Evolutionary conservation across 768 basidiomycete genomes (phyloP).

Genomic region (Macrolepiota dolichaula): DNA sequence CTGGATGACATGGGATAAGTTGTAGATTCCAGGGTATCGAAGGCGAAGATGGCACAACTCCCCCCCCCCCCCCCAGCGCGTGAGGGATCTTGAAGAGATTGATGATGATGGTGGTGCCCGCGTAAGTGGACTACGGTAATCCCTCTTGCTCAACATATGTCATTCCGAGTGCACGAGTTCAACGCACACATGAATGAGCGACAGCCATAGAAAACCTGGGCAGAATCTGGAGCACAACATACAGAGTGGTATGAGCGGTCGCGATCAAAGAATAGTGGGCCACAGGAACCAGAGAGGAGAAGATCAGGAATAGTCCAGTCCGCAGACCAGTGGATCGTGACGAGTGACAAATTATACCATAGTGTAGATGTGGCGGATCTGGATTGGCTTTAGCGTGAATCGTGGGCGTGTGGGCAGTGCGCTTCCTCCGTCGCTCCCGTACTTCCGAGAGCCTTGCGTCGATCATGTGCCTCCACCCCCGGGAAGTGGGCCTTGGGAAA

Average conservation of each 20-base stretch:
- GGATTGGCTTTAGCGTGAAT: conserved; percentile 4
- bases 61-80: too few relatives aligned
- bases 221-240: background rate
- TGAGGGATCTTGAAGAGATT: background rate
- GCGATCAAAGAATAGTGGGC: background rate
- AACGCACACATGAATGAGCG: background rate
- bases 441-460: background rate
- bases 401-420: background rate
- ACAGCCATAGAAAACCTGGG: background rate
- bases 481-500: background rate
- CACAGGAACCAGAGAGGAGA: background rate
- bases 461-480: conserved; percentile 1
- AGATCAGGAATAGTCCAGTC: background rate
- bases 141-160: background rate
- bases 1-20: background rate
- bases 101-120: conserved; percentile 2
- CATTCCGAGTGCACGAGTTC: background rate
- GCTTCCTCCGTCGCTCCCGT: conserved; percentile 2
- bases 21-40: conserved; percentile 2
- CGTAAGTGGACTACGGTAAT: background rate
- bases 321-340: background rate
- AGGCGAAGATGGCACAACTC: background rate
- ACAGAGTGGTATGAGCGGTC: background rate
- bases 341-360: background rate
- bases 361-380: conserved; percentile 5